Evolutionary conservation across 331 rosid species (phyloP), one percentile per base, ranked within the genome.

Genomic region (Pyrus hybrid): DNA sequence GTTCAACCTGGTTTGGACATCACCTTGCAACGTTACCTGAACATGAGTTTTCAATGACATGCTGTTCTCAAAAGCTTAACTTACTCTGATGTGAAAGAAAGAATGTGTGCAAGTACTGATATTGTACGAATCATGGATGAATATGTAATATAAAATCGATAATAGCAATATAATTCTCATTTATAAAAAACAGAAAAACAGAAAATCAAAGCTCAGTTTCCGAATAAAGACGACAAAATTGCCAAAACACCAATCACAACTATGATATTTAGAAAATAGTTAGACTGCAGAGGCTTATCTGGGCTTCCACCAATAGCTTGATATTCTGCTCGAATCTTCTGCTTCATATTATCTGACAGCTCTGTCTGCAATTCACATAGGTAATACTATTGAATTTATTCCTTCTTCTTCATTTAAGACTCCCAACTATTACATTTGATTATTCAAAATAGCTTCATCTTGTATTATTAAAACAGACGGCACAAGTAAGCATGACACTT

Each of bases 241-340:
- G 93, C 93, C 96, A 92, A 84, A 83, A 85, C 93, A 73, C 86
- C 91, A 77, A 90, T 67, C 77, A 85, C 84, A 71, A 90, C 74
- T 7, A 90, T 90, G 82, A 89, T 88, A 76, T 95, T 90, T 13
- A 88, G 93, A 70, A 95, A 92, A 86, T 83, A 90, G 85, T 90
- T 90, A 83, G 96, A 83, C 81, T 76, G 78, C 43, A 90, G 80
- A 79, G 97, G 90, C 92, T 87, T 92, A 80, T 94, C 96, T 85
- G 99, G 90, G 84, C 91, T 92, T 76, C 97, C 97, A 57, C 97
- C 99, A 43, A 90, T 2, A 6, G 88, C 91, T 89, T 90, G 87
- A 76, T 89, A 86, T 77, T 90, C 97, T 64, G 92, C 97, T 37
- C 92, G 90, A 68, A 90, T 89, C 88, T 92, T 95, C 90, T 90